Evolutionary conservation across 2,329 filamentous ascomycete genomes (phyloP).

Genomic region (Ciborinia camelliae): DNA sequence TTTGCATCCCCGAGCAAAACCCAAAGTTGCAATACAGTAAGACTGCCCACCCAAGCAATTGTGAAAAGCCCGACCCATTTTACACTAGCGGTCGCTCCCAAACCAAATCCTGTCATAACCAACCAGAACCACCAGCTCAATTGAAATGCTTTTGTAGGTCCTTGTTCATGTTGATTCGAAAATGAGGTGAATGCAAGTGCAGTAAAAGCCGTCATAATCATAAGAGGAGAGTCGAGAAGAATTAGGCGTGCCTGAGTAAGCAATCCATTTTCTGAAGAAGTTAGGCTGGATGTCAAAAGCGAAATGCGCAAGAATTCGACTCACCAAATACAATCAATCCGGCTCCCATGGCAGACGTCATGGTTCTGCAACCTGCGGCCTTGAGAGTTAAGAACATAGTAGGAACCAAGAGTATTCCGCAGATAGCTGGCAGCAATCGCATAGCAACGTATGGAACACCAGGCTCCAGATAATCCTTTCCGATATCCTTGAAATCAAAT

Average conservation of each 20-base stretch:
- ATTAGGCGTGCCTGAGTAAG: conserved; percentile 94
- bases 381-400: conserved; percentile 95
- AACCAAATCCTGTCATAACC: conserved; percentile 74
- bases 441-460: conserved; percentile 96
- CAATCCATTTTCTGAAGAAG: conserved; percentile 76
- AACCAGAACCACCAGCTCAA: conserved; percentile 99
- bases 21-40: conserved; percentile 93
- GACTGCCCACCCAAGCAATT: conserved; percentile 91
- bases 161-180: conserved; percentile 93
- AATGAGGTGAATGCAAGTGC: conserved; percentile 88
- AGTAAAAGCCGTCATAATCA: conserved; percentile 90
- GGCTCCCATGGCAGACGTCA: conserved; percentile 78
- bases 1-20: conserved; percentile 85
- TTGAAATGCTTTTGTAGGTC: conserved; percentile 81
- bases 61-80: conserved; percentile 99
- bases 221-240: conserved; percentile 89
- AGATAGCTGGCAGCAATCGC: conserved; percentile 86
- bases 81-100: conserved; percentile 89
- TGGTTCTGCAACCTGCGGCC: conserved; percentile 81
- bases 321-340: conserved; percentile 86
- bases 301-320: conserved; percentile 26
- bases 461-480: conserved; percentile 95
- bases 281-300: conserved; percentile 26
- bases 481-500: conserved; percentile 99
- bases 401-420: conserved; percentile 83